phyloP scores from a whole-genome alignment of 805 yeast genomes.

The Candida tibetensis region DNA sequence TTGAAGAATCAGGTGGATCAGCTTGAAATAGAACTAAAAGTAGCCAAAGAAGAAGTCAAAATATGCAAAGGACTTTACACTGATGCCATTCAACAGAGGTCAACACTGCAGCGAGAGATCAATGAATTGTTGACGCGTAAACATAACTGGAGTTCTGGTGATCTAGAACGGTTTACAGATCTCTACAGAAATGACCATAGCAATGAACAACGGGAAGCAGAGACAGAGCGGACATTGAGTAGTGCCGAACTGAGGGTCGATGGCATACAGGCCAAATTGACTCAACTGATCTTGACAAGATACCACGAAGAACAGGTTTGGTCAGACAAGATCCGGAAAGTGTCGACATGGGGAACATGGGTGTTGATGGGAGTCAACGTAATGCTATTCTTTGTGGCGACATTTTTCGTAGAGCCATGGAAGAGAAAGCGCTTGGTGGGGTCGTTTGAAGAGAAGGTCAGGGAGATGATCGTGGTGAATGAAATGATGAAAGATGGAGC shows the following conservation, averaged over 20 bases:
- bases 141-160: conserved; percentile 73
- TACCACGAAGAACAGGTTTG: conserved; percentile 97
- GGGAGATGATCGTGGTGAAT: conserved; percentile 26
- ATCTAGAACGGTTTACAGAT: conserved; percentile 79
- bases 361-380: conserved; percentile 84
- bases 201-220: conserved; percentile 58
- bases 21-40: conserved; percentile 51
- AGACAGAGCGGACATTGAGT: conserved; percentile 47
- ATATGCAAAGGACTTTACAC: conserved; percentile 50
- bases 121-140: conserved; percentile 86
- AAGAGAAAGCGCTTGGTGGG: conserved; percentile 77
- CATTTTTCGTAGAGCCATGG: conserved; percentile 92
- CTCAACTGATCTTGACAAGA: conserved; percentile 76
- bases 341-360: conserved; percentile 97
- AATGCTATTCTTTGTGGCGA: conserved; percentile 72
- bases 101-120: conserved; percentile 75
- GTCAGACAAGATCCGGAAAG: conserved; percentile 93
- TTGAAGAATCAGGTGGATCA: conserved; percentile 59
- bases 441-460: conserved; percentile 80
- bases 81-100: conserved; percentile 60
- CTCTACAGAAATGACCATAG: conserved; percentile 78
- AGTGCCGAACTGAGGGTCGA: conserved; percentile 63
- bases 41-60: conserved; percentile 48
- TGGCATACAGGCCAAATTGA: conserved; percentile 61
- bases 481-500: conserved; percentile 6